A percentile compares a stretch with the other conserved stretches of the same genome.
phyloP scores from a whole-genome alignment of 2,329 filamentous ascomycete genomes.

The Stenocarpella maydis region DNA sequence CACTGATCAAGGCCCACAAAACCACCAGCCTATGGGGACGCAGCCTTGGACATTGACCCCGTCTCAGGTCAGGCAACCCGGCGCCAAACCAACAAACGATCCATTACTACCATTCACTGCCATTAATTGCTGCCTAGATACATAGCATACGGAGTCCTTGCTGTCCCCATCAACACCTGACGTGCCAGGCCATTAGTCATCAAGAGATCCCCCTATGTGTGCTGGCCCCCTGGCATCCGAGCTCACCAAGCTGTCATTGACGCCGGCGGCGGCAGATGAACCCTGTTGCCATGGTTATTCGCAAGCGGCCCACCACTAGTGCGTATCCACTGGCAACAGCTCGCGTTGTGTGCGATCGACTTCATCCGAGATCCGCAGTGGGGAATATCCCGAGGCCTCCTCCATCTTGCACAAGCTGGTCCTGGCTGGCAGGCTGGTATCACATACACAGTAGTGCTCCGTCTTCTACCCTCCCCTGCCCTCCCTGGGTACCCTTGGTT shows the following conservation, averaged over 20 bases:
- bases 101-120: neutral
- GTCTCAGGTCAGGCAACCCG: constrained; percentile 22
- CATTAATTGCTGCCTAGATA: too few relatives aligned
- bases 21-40: neutral
- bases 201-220: constrained; percentile 5
- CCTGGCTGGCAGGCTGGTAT: too few relatives aligned
- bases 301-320: neutral
- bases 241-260: constrained; percentile 6
- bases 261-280: constrained; percentile 2
- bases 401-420: constrained; percentile 9
- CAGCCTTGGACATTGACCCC: neutral
- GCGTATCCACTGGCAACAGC: neutral
- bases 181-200: neutral
- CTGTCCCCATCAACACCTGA: neutral
- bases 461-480: neutral
- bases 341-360: constrained; percentile 16
- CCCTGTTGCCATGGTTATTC: constrained; percentile 9
- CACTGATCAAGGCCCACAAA: neutral
- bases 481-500: constrained; percentile 17
- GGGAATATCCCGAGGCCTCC: constrained; percentile 22
- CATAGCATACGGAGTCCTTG: too few relatives aligned
- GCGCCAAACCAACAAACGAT: neutral
- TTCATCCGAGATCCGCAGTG: constrained; percentile 24
- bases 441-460: neutral
- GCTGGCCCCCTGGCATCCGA: constrained; percentile 9